These are phyloP conservation scores for Schizonepeta tenuifolia DNA, from an alignment of 257 asterid species.

Conservation along the genomic window DNA sequence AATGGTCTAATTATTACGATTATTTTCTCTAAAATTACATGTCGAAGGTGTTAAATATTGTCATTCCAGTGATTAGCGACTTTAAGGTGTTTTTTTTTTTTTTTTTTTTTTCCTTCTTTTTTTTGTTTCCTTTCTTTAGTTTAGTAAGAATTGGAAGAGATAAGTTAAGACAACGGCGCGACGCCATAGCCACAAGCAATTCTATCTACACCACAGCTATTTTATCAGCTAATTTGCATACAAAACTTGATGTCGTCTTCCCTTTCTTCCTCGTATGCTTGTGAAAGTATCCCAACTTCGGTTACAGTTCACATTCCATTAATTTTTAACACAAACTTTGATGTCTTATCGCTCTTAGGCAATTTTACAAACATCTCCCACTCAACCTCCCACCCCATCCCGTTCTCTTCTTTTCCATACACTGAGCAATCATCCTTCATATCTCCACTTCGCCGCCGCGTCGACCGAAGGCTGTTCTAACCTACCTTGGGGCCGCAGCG, in stretches of 20 bases:
- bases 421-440: too few relatives aligned
- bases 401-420: neutral
- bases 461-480: too few relatives aligned
- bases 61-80: conserved; percentile 14
- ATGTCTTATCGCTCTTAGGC: conserved; percentile 35
- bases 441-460: too few relatives aligned
- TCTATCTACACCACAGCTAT: conserved; percentile 34
- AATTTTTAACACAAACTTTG: conserved; percentile 21
- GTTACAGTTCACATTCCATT: conserved; percentile 4
- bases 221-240: neutral
- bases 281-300: conserved; percentile 35
- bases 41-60: neutral
- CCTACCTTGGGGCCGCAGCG: too few relatives aligned
- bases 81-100: neutral
- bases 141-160: conserved; percentile 23
- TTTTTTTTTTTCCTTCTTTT: too few relatives aligned
- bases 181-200: conserved; percentile 39
- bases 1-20: too few relatives aligned
- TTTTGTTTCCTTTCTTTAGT: neutral
- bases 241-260: conserved; percentile 22
- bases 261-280: conserved; percentile 31
- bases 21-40: too few relatives aligned
- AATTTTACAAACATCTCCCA: conserved; percentile 43
- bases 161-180: neutral
- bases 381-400: conserved; percentile 21